These are phyloP conservation scores for Wallacemonas rigidus DNA, from an alignment of 208 protist genomes.

Conservation along the genomic window DNA sequence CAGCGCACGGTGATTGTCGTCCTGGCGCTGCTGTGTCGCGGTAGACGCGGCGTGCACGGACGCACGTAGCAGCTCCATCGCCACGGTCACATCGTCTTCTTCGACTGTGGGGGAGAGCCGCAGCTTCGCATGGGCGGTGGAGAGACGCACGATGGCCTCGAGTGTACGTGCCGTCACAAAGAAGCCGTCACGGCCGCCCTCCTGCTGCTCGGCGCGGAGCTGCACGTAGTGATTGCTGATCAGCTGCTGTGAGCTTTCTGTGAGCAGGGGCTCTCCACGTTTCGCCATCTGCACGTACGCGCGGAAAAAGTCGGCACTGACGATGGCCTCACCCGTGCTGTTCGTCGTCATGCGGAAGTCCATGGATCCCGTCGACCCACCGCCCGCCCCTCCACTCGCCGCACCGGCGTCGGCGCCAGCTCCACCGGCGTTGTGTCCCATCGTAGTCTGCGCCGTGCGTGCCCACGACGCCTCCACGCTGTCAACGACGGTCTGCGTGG, in stretches of 20 bases:
- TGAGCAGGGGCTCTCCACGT: constrained; percentile 74
- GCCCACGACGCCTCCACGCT: constrained; percentile 54
- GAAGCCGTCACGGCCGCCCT: constrained; percentile 76
- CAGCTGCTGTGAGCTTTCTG: constrained; percentile 81
- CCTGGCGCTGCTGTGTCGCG: constrained; percentile 62
- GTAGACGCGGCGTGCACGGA: constrained; percentile 82
- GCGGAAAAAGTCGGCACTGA: constrained; percentile 96
- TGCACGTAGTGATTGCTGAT: constrained; percentile 92
- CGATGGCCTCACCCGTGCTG: constrained; percentile 84
- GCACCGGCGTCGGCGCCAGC: background rate
- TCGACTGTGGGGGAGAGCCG: constrained; percentile 85
- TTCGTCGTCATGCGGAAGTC: constrained; percentile 83
- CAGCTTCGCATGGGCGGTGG: constrained; percentile 95
- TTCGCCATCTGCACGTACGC: constrained; percentile 96
- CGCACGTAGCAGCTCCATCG: constrained; percentile 79
- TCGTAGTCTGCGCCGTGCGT: constrained; percentile 20
- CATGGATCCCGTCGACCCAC: constrained; percentile 21
- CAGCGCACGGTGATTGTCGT: constrained; percentile 56
- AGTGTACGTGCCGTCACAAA: constrained; percentile 96
- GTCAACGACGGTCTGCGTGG: constrained; percentile 72
- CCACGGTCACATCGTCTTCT: constrained; percentile 85
- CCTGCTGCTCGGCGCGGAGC: constrained; percentile 84
- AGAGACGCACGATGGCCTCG: constrained; percentile 97
- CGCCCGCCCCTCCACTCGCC: background rate
- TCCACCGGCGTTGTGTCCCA: background rate